A percentile compares a stretch with the other conserved stretches of the same genome.
Conservation (phyloP, 2,329 filamentous ascomycete species). For the Boeremia lycopersici region DNA sequence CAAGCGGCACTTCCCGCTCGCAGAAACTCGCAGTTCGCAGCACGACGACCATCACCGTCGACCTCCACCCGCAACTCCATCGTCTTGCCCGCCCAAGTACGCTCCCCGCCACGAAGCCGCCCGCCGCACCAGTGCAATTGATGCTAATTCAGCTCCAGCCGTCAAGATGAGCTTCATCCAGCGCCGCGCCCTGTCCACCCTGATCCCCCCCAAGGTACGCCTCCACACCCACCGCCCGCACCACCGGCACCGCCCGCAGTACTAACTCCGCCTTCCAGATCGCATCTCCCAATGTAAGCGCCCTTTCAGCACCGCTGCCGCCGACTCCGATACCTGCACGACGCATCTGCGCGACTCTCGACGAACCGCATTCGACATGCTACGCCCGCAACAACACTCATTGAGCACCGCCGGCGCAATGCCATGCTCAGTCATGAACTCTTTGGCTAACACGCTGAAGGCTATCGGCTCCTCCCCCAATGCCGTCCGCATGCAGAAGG, state of each 20-base stretch:
- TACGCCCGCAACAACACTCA: not conserved
- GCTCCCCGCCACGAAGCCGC: constrained; percentile 21
- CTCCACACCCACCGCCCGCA: constrained; percentile 17
- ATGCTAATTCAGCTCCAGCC: constrained; percentile 48
- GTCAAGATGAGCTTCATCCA: constrained; percentile 89
- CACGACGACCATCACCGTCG: constrained; percentile 38
- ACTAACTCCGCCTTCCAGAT: constrained; percentile 63
- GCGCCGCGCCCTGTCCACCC: constrained; percentile 92
- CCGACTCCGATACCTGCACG: constrained; percentile 13
- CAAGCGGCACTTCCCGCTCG: constrained; percentile 28
- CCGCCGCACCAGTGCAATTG: constrained; percentile 32
- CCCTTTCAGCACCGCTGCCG: constrained; percentile 12
- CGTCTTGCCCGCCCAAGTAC: constrained; percentile 46
- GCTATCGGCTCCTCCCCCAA: constrained; percentile 93
- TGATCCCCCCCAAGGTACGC: constrained; percentile 97
- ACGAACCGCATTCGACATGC: not conserved
- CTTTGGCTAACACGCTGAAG: constrained; percentile 56
- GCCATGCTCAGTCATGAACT: not conserved
- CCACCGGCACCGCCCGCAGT: constrained; percentile 8
- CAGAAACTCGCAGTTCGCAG: constrained; percentile 40
- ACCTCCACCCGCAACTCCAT: constrained; percentile 42
- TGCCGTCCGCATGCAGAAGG: constrained; percentile 95
- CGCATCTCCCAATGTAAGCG: constrained; percentile 81
- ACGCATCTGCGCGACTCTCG: not conserved
- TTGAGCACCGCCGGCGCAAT: not conserved